These are phyloP conservation scores for Schizothecium vesticola DNA, from an alignment of 495 filamentous ascomycete species.

Conservation along the genomic window DNA sequence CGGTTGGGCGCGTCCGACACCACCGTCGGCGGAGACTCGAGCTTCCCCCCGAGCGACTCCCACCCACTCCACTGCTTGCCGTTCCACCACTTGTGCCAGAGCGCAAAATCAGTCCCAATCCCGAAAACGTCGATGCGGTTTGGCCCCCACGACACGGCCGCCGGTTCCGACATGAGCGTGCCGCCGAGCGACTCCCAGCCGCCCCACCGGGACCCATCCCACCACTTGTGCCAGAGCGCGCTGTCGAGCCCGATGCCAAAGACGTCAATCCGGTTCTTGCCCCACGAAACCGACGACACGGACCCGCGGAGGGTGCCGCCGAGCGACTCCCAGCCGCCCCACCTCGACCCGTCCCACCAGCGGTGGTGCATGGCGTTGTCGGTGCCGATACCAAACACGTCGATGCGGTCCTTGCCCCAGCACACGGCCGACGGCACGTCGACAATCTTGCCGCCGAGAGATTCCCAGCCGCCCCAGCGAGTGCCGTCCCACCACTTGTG, in stretches of 20 bases:
- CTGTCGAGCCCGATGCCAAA: conserved; percentile 8
- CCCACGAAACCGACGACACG: conserved; percentile 5
- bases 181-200: conserved; percentile 30
- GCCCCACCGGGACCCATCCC: conserved; percentile 11
- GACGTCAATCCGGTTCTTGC: conserved; percentile 6
- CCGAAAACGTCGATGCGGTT: conserved; percentile 31
- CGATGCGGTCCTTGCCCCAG: conserved; percentile 7
- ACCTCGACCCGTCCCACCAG: conserved; percentile 12
- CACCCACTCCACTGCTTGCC: conserved; percentile 11
- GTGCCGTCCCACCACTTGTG: conserved; percentile 11
- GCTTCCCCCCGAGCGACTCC: conserved; percentile 22
- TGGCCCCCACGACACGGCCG: conserved; percentile 15
- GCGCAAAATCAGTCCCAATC: conserved; percentile 28
- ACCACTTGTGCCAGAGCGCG: conserved; percentile 10
- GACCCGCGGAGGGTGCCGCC: neutral
- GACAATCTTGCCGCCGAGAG: conserved; percentile 8
- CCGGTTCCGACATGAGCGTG: conserved; percentile 13
- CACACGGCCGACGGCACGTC: conserved; percentile 16
- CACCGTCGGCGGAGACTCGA: conserved; percentile 14
- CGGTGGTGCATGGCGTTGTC: conserved; percentile 6
- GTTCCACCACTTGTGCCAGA: conserved; percentile 13
- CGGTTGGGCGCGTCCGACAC: conserved; percentile 18
- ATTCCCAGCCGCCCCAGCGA: conserved; percentile 21
- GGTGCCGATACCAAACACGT: conserved; percentile 10
- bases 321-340: conserved; percentile 21